Evolutionary conservation across 306 rosid genomes (phyloP), one percentile per base, ranked within the genome.

Genomic region (Dalbergia oliveri): DNA sequence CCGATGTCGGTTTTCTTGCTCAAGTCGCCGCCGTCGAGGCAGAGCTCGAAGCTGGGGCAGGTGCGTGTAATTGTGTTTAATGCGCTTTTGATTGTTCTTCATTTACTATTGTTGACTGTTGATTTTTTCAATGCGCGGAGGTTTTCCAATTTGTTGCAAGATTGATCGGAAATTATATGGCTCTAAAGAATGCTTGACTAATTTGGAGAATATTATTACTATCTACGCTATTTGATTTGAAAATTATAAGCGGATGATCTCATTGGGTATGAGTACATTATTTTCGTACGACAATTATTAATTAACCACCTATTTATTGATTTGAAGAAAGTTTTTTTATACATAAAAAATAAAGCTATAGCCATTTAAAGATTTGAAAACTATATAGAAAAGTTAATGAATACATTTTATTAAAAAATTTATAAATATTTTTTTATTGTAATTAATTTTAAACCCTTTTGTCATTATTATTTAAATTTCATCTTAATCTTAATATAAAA

Each of bases 1-100:
- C 97, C 94, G 33, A 58, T 84, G 87, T 59, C 84, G 0, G 84
- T 77, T 21, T 72, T 70, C 41, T 54, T 82, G 0, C 31, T 76
- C 14, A 13, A 23, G 43, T 67, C 88, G 9, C 69, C 86, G 78
- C 72, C 79, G 43, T 35, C 34, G 8, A 66, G 51, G 44, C 51
- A 14, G 26, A 81, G 58, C 53, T 81, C 84, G 4, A 49, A 70
- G 44, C 37, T 79, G 56, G 71, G 81, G 0, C 80, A 85, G 67
- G 74, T 75, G 26, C 9, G 69, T 57, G 9, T 41, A 12, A 16
- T 8, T 0, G 3, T 1, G 11, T 0, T 23, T 1, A 5, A 6
- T 26, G 3, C 3, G 11, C 35, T 71, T n/a, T 54, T 13, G 19
- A 2, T 26, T 21, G 33, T 19, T 4, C 15, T 45, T 19, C 15